Evolutionary conservation across 2,329 filamentous ascomycete species (phyloP).

Genomic region (Purpureocillium takamizusanense): DNA sequence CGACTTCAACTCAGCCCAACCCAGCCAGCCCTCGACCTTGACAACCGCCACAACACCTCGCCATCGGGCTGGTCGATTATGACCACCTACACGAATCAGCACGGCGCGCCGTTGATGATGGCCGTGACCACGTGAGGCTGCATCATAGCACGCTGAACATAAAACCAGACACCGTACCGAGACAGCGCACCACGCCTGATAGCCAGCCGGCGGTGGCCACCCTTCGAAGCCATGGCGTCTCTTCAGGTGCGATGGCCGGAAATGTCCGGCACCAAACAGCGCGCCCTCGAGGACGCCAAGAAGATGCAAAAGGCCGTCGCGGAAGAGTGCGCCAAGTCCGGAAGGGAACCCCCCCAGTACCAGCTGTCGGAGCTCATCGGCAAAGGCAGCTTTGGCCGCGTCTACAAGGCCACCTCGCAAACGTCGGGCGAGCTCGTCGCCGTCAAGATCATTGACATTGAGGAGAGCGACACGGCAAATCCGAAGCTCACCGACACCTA

Average conservation of each 20-base stretch:
- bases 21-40: too few relatives aligned
- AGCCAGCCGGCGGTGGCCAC: too few relatives aligned
- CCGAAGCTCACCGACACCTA: slow-evolving; percentile 58
- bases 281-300: slow-evolving; percentile 59
- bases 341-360: slow-evolving; percentile 55
- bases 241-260: slow-evolving; percentile 33
- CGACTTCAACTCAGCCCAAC: too few relatives aligned
- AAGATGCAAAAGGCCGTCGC: slow-evolving; percentile 59
- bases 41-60: too few relatives aligned
- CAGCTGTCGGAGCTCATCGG: slow-evolving; percentile 65
- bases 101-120: too few relatives aligned
- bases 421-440: slow-evolving; percentile 51
- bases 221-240: slow-evolving; percentile 25
- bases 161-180: too few relatives aligned
- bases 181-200: too few relatives aligned
- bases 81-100: too few relatives aligned
- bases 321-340: slow-evolving; percentile 50
- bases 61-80: too few relatives aligned
- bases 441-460: slow-evolving; percentile 78
- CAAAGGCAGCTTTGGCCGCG: slow-evolving; percentile 65
- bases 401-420: slow-evolving; percentile 54
- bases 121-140: too few relatives aligned
- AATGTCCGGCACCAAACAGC: slow-evolving; percentile 40
- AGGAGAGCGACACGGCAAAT: slow-evolving; percentile 62
- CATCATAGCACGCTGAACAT: too few relatives aligned